Evolutionary conservation across 306 rosid species (phyloP), one percentile per base, ranked within the genome.

Genomic region (Oxytropis ochrocephala): DNA sequence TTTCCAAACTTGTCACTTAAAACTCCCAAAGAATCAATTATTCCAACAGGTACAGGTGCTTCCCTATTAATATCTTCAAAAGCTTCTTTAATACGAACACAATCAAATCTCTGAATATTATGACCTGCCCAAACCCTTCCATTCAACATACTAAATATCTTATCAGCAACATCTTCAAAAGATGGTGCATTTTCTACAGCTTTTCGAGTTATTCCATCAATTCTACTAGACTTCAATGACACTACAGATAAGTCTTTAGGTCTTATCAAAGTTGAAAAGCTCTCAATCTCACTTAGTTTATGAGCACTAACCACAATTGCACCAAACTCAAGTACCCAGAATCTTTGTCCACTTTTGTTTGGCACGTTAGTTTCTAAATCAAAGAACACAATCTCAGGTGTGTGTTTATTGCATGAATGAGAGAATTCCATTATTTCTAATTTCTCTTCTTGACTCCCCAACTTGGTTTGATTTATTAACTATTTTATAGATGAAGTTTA

Each of bases 81-180:
- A 2, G 91, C 95, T 63, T 95, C 99, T 78, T 72, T 87, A 54
- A 95, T 91, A 48, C 97, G 88, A 54, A 85, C 84, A 50, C 99
- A 89, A 18, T 95, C 99, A 3, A 95, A 95, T 59, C 96, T 75
- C 68, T 43, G 87, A 11, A 95, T 95, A 73, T 95, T 95, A 64
- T 95, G 96, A 6, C 99, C 99, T 8, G 92, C 99, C 99, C 97
- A 95, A 18, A 88, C 82, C 77, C 92, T 87, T 27, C 99, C 96
- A 73, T 95, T 62, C 80, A 95, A 78, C 27, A 91, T 75, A 56
- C 55, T 65, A 74, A 87, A 95, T 58, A 91, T 89, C 84, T 77
- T 85, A 7, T 87, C 95, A 3, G 97, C 89, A 49, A 95, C 97
- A 51, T 85, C 80, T 62, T 91, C 91, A 42, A 95, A 95, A 64